Evolutionary conservation across 2,329 filamentous ascomycete species (phyloP).

Genomic region (Neofusicoccum kwambonambiense): DNA sequence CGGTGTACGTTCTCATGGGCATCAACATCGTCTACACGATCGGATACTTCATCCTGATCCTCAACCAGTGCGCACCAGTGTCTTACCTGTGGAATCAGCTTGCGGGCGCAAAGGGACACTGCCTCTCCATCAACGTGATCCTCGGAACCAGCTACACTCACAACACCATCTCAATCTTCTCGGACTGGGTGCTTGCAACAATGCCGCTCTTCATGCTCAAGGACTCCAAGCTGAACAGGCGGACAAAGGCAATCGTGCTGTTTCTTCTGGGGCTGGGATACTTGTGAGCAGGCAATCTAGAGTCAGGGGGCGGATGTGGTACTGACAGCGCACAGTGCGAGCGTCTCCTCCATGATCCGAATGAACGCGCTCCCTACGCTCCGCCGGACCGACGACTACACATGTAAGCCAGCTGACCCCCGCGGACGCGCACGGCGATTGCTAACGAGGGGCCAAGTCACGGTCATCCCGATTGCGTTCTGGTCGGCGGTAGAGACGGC

Average conservation of each 20-base stretch:
- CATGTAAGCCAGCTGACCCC: neutral
- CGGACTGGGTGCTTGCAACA: neutral
- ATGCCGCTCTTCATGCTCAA: conserved; percentile 9
- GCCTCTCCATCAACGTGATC: neutral
- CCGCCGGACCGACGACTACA: neutral
- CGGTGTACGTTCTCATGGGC: neutral
- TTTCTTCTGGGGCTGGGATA: neutral
- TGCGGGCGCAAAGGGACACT: neutral
- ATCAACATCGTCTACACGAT: conserved; percentile 3
- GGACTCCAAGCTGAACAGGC: conserved; percentile 1
- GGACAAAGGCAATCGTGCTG: neutral
- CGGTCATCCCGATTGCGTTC: neutral
- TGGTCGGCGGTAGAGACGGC: conserved; percentile 4
- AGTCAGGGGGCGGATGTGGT: neutral
- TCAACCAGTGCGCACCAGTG: conserved; percentile 4
- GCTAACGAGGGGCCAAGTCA: neutral
- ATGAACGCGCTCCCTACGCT: neutral
- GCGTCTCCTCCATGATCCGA: neutral
- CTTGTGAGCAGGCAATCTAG: neutral
- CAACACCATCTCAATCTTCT: conserved; percentile 8
- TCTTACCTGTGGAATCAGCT: conserved; percentile 1
- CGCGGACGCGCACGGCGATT: neutral
- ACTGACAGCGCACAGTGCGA: neutral
- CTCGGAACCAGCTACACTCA: conserved; percentile 8
- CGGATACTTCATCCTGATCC: conserved; percentile 5